Evolutionary conservation across 768 basidiomycete species (phyloP), one percentile per base, ranked within the genome.

Genomic region (Inosperma sp.): DNA sequence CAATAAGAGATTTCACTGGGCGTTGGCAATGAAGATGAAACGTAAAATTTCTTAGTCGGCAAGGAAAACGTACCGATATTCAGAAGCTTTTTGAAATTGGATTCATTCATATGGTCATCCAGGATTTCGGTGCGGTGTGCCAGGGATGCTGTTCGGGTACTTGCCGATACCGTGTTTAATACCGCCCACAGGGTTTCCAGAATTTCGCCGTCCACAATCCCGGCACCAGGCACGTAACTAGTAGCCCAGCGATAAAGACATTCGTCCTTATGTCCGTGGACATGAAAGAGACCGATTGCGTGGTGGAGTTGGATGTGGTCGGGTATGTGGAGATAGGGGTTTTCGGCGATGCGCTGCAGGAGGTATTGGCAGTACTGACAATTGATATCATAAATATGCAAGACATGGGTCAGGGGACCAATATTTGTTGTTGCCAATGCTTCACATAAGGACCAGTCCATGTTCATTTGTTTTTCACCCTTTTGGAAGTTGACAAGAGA

Each of bases 361-460:
- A 68, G 59, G 30, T 63, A 53, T 2, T 56, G 40, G 2, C 13
- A 33, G 55, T 60, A 69, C 33, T 64, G 57, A 30, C 65, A 69
- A 3, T 51, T 49, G n/a, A n/a, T n/a, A n/a, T n/a, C n/a, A n/a
- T n/a, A n/a, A n/a, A n/a, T n/a, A n/a, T n/a, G n/a, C n/a, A 59
- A 1, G 1, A 19, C 3, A 37, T 41, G 3, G 31, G 19, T 21
- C 9, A 3, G 13, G 2, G 19, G 7, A 16, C 27, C 23, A 13
- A 37, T n/a, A 1, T 48, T 51, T 0, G 55, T 44, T 10, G 58
- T 55, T n/a, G n/a, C n/a, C n/a, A n/a, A n/a, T n/a, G n/a, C n/a
- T n/a, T n/a, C n/a, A n/a, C n/a, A n/a, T n/a, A n/a, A n/a, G n/a
- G n/a, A n/a, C n/a, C n/a, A n/a, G n/a, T n/a, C n/a, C n/a, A n/a